Conservation (phyloP, 805 yeast genomes). For the Candida ascalaphidarum region DNA sequence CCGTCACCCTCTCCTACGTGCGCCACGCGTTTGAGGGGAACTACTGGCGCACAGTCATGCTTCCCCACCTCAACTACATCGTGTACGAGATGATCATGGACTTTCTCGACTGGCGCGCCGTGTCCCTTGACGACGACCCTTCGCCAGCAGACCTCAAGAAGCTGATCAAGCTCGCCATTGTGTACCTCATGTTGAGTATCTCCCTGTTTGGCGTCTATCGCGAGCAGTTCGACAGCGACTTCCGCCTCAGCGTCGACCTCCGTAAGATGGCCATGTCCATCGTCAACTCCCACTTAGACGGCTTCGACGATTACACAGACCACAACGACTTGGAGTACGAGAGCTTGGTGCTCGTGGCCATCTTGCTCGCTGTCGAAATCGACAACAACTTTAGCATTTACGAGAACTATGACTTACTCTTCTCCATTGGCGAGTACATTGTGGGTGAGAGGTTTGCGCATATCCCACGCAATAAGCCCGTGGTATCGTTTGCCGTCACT, state of each 20-base stretch:
- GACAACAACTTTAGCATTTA: conserved; percentile 30
- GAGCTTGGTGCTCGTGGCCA: conserved; percentile 22
- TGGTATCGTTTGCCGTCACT: conserved; percentile 16
- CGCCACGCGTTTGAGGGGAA: conserved; percentile 13
- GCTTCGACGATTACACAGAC: conserved; percentile 21
- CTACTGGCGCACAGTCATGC: conserved; percentile 19
- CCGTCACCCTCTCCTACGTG: conserved; percentile 17
- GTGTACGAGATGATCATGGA: conserved; percentile 20
- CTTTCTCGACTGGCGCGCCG: no score
- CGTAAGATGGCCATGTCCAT: conserved; percentile 27
- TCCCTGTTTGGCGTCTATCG: conserved; percentile 7
- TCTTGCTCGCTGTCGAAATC: conserved; percentile 28
- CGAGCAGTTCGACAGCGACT: conserved; percentile 10
- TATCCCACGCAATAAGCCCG: conserved; percentile 9
- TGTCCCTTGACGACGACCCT: conserved; percentile 4
- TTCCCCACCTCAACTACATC: conserved; percentile 21
- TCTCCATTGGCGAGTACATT: conserved; percentile 31
- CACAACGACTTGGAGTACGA: conserved; percentile 17
- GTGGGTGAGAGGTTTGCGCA: conserved; percentile 10
- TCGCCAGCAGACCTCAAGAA: conserved; percentile 3
- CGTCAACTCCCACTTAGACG: conserved; percentile 32
- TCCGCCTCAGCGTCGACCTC: conserved; percentile 22
- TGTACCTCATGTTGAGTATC: conserved; percentile 16
- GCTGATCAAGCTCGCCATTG: conserved; percentile 14
- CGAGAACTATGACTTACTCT: conserved; percentile 33